Base-by-base conservation (phyloP, 768 basidiomycete species). In the Mycena filopes region DNA sequence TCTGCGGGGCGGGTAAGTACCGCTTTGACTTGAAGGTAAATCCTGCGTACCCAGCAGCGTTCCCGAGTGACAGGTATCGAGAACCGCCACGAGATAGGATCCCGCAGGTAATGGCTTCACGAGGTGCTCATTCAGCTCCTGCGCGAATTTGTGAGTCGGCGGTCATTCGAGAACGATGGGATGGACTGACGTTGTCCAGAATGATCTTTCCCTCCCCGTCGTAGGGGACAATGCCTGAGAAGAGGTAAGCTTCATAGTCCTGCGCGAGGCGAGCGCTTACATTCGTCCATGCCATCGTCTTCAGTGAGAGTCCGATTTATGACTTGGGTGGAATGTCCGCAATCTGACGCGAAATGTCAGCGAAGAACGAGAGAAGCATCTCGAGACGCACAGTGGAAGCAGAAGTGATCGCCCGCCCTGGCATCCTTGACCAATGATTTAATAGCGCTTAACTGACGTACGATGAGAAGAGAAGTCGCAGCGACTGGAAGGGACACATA, bases 381-480 rank as follows among this genome's bases (percentile, higher is more conserved):
- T 36, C 2, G 10, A 12, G n/a, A 38, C 74, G 12, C 40, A 76
- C 75, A 76, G 25, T 72, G 53, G 20, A 76, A 74, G 10, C 55
- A 64, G 16, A 73, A 67, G 25, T 26, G 64, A 48, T 76, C 75
- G 23, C 71, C 75, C 2, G 66, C 21, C n/a, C 57, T 60, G 2
- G 67, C 73, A 46, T 60, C 66, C 10, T 65, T 54, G 43, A 65
- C 57, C 1, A 65, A 31, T 21, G 29, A 15, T n/a, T 16, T 4
- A 21, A 60, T 60, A 16, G 59, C 59, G 11, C n/a, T 29, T 13
- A 60, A 38, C 59, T 60, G 12, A 25, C 1, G 41, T 36, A 10
- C 15, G 36, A 36, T 36, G 36, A 36, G 36, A 36, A 36, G 10
- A 73, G 70, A 25, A 72, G 64, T 11, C 20, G 20, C 20, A 41